phyloP scores from a whole-genome alignment of 495 filamentous ascomycete species.

The Penicillium subrubescens region DNA sequence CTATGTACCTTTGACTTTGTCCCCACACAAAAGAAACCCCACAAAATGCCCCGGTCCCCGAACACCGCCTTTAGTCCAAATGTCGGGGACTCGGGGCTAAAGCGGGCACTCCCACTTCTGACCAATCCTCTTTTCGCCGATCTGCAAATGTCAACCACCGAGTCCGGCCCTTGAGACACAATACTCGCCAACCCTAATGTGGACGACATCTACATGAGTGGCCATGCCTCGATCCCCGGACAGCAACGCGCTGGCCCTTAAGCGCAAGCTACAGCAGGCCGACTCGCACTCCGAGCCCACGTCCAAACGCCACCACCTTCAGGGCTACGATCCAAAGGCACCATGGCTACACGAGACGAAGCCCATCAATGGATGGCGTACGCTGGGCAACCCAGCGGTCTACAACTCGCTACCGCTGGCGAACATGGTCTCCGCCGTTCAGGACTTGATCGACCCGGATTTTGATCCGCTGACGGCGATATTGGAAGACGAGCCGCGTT shows the following conservation, averaged over 20 bases:
- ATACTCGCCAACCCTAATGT: neutral
- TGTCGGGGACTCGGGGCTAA: conserved; percentile 9
- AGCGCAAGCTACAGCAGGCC: conserved; percentile 36
- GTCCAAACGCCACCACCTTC: conserved; percentile 31
- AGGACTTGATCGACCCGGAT: conserved; percentile 47
- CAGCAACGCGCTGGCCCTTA: conserved; percentile 22
- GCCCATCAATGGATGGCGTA: conserved; percentile 33
- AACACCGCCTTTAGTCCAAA: conserved; percentile 34
- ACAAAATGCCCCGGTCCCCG: conserved; percentile 20
- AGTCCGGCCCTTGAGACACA: neutral
- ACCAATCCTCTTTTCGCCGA: conserved; percentile 7
- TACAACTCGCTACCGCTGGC: conserved; percentile 35
- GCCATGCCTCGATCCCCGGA: conserved; percentile 25
- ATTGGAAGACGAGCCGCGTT: conserved; percentile 50
- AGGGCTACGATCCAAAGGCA: conserved; percentile 38
- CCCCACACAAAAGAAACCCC: neutral
- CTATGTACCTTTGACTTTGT: neutral
- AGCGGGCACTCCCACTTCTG: neutral
- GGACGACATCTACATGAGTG: conserved; percentile 13
- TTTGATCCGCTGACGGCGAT: conserved; percentile 49
- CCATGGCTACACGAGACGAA: conserved; percentile 41
- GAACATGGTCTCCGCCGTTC: conserved; percentile 48
- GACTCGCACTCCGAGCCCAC: conserved; percentile 20
- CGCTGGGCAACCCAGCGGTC: conserved; percentile 33
- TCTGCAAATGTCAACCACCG: neutral